A percentile compares a stretch with the other conserved stretches of the same genome.
These are phyloP conservation scores for Alternaria novae-zelandiae DNA, from an alignment of 2,329 filamentous ascomycete species.

Conservation along the genomic window DNA sequence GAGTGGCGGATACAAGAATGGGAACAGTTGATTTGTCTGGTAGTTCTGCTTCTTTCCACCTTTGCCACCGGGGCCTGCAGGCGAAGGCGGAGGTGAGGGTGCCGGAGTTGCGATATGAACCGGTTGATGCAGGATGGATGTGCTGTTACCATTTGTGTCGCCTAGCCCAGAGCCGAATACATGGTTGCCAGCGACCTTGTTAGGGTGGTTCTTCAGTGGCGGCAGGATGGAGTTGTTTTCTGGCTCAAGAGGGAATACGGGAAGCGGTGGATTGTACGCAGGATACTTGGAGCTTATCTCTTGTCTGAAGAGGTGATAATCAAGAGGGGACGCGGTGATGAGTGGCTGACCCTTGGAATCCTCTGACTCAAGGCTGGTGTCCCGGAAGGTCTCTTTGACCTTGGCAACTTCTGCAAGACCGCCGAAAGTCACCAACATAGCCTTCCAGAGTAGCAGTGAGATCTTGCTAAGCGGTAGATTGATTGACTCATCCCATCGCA, in stretches of 20 bases:
- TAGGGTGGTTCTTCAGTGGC: constrained; percentile 77
- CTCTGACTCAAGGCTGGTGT: constrained; percentile 61
- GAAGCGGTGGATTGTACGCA: constrained; percentile 87
- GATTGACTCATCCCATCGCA: constrained; percentile 66
- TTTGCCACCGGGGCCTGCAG: constrained; percentile 81
- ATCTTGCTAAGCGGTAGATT: constrained; percentile 63
- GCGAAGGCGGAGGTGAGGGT: constrained; percentile 92
- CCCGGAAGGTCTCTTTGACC: constrained; percentile 74
- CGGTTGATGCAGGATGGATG: constrained; percentile 89
- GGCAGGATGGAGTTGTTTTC: constrained; percentile 92
- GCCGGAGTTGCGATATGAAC: constrained; percentile 99
- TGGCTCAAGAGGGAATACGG: constrained; percentile 81
- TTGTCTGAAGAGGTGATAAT: constrained; percentile 95
- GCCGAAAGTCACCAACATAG: constrained; percentile 83
- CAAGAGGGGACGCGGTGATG: constrained; percentile 90
- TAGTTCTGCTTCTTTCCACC: constrained; percentile 99
- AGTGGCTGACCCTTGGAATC: constrained; percentile 70
- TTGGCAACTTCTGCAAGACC: constrained; percentile 74
- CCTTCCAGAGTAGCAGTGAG: constrained; percentile 90
- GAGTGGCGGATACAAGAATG: constrained; percentile 93
- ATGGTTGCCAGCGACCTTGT: constrained; percentile 55
- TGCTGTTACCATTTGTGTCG: constrained; percentile 52
- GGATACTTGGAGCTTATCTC: constrained; percentile 98
- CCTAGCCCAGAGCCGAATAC: constrained; percentile 61
- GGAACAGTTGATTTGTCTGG: constrained; percentile 98